Conservation (phyloP, 1,284 basidiomycete genomes). For the Cystobasidiaceae sp. region DNA sequence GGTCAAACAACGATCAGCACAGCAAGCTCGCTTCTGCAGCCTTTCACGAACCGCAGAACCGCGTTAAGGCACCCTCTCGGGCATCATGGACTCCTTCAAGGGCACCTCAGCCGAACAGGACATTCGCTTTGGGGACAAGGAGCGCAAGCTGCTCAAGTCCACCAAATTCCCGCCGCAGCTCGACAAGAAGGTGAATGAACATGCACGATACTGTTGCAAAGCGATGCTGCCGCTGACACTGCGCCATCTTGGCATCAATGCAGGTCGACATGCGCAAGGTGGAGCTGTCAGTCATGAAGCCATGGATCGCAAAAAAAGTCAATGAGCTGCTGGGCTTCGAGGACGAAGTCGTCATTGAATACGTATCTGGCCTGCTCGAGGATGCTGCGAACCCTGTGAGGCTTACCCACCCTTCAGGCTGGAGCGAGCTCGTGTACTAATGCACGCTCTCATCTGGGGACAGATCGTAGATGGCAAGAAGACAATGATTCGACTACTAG, state of each 20-base stretch:
- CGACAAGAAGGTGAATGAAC: slow-evolving; percentile 65
- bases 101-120: slow-evolving; percentile 43
- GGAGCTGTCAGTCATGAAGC: slow-evolving; percentile 77
- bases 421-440: neutral
- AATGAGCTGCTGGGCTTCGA: slow-evolving; percentile 86
- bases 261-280: slow-evolving; percentile 94
- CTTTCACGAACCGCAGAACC: no score
- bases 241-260: slow-evolving; percentile 1
- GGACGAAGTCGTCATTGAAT: slow-evolving; percentile 95
- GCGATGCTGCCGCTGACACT: slow-evolving; percentile 6
- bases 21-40: neutral
- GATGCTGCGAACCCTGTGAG: slow-evolving; percentile 73
- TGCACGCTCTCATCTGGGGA: neutral
- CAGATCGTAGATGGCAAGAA: slow-evolving; percentile 85
- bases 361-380: slow-evolving; percentile 87
- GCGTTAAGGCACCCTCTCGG: neutral
- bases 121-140: slow-evolving; percentile 86
- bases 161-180: slow-evolving; percentile 89
- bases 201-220: neutral
- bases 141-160: slow-evolving; percentile 74
- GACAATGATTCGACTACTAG: slow-evolving; percentile 90
- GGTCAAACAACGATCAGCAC: neutral
- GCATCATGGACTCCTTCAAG: slow-evolving; percentile 30
- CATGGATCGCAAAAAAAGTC: slow-evolving; percentile 90
- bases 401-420: slow-evolving; percentile 14